Base-by-base conservation (phyloP, 768 basidiomycete genomes). In the Calocera viscosa region DNA sequence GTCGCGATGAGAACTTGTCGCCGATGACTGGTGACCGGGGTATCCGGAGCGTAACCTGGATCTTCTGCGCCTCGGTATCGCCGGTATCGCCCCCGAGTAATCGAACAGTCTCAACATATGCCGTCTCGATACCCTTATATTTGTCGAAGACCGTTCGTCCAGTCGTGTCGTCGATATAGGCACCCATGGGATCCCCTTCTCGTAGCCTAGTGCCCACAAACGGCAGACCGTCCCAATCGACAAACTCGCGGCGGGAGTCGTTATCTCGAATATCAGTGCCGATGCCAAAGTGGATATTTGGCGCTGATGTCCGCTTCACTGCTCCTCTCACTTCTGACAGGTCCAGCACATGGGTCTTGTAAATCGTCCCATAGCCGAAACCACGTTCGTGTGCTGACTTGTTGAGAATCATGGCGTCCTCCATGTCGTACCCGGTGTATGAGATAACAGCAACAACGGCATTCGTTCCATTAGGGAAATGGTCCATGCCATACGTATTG, bases 381-480 rank as follows among this genome's bases (percentile, higher is more conserved):
- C 96, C 96, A 34, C 96, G 88, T 78, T 99, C 96, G 74, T 99
- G 94, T 1, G 93, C 89, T 0, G 94, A 98, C 78, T 99, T 99
- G 77, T 99, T 99, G 64, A 99, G 79, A 71, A 99, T 99, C 96
- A 99, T 99, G 71, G 96, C 96, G 72, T 99, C 96, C 78, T 99
- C 96, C 96, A 99, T 99, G 76, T 99, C 96, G 77, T 99, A 99
- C 2, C 96, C 96, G 2, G 96, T 99, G 75, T 99, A 99, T 0
- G 96, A 99, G 72, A 99, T 98, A 73, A 99, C 96, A n/a, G 96
- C 96, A 63, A 99, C 96, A 68, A 99, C 81, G 22, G 96, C 96
- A 76, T 99, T 99, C 49, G 90, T 97, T 17, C 96, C 96, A 72
- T 94, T 98, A 1, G 96, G 96, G 83, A 94, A 99, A 34, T 90